phyloP scores from a whole-genome alignment of 225 moss, liverwort and hornwort species.

The Thuidium tamariscinum region DNA sequence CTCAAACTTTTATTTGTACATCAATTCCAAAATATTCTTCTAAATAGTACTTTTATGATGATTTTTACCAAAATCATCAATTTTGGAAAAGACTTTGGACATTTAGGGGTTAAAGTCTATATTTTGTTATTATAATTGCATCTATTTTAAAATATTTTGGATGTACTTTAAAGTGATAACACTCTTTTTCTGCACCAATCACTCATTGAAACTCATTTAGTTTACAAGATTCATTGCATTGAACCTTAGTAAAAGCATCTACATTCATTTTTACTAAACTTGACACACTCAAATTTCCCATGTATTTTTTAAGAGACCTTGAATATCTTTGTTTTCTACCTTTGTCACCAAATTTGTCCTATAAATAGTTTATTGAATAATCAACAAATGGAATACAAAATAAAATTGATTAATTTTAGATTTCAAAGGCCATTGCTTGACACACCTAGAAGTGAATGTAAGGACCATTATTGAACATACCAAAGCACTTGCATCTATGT shows the following conservation, averaged over 20 bases:
- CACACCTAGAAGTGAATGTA: background rate
- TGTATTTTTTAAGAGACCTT: background rate
- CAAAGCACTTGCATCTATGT: background rate
- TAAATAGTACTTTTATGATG: too few relatives aligned
- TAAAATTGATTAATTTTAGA: background rate
- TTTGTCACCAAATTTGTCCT: background rate
- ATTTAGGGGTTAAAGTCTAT: too few relatives aligned
- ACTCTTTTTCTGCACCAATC: background rate
- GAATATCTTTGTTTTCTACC: background rate
- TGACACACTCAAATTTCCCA: background rate
- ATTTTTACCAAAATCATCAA: too few relatives aligned
- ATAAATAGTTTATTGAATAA: background rate
- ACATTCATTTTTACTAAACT: background rate
- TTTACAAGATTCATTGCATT: background rate
- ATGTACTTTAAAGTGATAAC: background rate
- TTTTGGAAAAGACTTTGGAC: too few relatives aligned
- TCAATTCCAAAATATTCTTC: too few relatives aligned
- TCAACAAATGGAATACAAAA: background rate
- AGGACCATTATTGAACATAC: accelerated
- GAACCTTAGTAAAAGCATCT: background rate
- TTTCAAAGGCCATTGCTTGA: background rate
- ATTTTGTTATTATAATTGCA: too few relatives aligned
- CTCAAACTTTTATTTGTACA: too few relatives aligned
- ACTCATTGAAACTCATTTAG: background rate
- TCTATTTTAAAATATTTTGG: too few relatives aligned